Conservation (phyloP, 805 yeast genomes). For the Candida wancherniae region DNA sequence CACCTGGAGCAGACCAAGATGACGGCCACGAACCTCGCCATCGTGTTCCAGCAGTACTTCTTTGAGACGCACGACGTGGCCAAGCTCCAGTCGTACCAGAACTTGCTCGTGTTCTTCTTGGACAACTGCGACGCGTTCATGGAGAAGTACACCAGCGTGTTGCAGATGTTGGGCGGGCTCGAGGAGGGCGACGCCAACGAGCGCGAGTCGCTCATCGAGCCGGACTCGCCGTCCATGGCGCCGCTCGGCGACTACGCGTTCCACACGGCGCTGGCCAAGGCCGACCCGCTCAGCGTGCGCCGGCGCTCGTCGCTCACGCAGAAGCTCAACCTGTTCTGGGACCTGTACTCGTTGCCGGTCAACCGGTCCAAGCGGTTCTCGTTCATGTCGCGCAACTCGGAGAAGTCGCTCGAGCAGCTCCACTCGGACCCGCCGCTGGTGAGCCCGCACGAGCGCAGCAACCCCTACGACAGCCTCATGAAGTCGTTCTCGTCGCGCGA, state of each 20-base stretch:
- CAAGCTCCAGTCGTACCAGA: slow-evolving; percentile 11
- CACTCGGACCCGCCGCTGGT: not conserved
- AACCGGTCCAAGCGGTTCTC: slow-evolving; percentile 18
- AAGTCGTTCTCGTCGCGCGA: slow-evolving; percentile 1
- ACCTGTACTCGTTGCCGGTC: slow-evolving; percentile 17
- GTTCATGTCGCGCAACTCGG: slow-evolving; percentile 8
- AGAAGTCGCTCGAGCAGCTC: slow-evolving; percentile 5
- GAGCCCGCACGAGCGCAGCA: slow-evolving; percentile 2
- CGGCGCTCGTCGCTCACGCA: slow-evolving; percentile 17
- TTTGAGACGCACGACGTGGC: slow-evolving; percentile 16
- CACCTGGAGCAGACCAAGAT: slow-evolving; percentile 23
- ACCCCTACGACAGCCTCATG: not conserved
- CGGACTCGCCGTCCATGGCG: slow-evolving; percentile 11
- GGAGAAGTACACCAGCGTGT: slow-evolving; percentile 6
- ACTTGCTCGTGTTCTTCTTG: slow-evolving; percentile 16
- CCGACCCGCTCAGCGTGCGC: slow-evolving; percentile 6
- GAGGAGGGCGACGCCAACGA: slow-evolving; percentile 8
- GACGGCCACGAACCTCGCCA: slow-evolving; percentile 25
- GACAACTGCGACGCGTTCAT: slow-evolving; percentile 12
- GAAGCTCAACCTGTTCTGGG: slow-evolving; percentile 17
- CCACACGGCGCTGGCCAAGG: slow-evolving; percentile 9
- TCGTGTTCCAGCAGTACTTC: slow-evolving; percentile 30
- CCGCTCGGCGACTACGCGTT: slow-evolving; percentile 15
- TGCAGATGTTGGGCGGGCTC: slow-evolving; percentile 8
- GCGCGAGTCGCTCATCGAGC: slow-evolving; percentile 5